These are phyloP conservation scores for Achaetomium macrosporum DNA, from an alignment of 2,329 filamentous ascomycete genomes.

Conservation along the genomic window DNA sequence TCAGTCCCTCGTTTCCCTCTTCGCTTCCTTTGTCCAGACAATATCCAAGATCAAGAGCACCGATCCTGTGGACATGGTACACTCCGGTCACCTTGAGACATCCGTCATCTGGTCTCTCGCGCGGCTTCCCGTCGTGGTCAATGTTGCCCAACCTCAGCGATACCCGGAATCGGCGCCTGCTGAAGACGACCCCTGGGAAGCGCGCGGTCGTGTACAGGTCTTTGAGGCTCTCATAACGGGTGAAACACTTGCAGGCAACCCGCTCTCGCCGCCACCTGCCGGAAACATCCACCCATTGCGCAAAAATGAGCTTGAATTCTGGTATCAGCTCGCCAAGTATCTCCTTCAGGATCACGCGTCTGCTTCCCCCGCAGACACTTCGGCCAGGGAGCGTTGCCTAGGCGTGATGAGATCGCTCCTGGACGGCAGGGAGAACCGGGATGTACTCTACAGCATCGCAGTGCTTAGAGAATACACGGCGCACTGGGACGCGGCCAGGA, in stretches of 20 bases:
- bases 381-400: constrained; percentile 58
- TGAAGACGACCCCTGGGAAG: constrained; percentile 56
- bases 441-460: constrained; percentile 84
- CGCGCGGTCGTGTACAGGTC: constrained; percentile 64
- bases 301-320: constrained; percentile 69
- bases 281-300: constrained; percentile 44
- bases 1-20: constrained; percentile 56
- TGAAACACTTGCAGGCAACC: constrained; percentile 55
- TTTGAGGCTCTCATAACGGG: constrained; percentile 74
- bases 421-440: constrained; percentile 77
- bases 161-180: constrained; percentile 36
- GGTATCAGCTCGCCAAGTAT: constrained; percentile 71
- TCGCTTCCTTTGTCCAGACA: constrained; percentile 58
- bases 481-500: constrained; percentile 51
- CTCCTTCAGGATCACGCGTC: constrained; percentile 44
- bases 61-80: constrained; percentile 47
- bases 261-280: constrained; percentile 39
- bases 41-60: constrained; percentile 44
- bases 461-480: constrained; percentile 70
- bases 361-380: constrained; percentile 35
- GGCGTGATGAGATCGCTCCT: constrained; percentile 62
- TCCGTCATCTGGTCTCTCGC: constrained; percentile 57
- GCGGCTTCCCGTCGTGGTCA: constrained; percentile 35
- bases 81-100: constrained; percentile 50
- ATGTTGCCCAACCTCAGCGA: constrained; percentile 27